Percentiles rank a stretch among this genome's conserved stretches.
These are phyloP conservation scores for Rhodamnia argentea DNA, from an alignment of 345 rosid genomes.

Conservation along the genomic window DNA sequence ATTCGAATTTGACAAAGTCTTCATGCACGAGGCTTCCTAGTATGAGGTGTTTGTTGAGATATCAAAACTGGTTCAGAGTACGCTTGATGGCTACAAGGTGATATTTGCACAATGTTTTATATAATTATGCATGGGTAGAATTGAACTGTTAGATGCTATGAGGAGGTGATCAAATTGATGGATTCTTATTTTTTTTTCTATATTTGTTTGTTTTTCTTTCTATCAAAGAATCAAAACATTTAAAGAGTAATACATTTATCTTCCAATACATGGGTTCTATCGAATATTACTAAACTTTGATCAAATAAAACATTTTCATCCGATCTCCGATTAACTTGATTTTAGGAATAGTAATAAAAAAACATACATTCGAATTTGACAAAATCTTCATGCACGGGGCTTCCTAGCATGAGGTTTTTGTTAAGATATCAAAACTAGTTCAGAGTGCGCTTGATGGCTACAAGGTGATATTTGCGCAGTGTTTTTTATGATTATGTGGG, in stretches of 20 bases:
- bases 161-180: no score
- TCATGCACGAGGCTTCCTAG: slow-evolving; percentile 67
- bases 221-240: no score
- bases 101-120: neutral
- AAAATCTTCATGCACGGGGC: no score
- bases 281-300: no score
- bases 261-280: no score
- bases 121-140: neutral
- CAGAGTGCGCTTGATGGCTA: slow-evolving; percentile 92
- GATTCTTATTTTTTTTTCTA: no score
- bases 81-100: slow-evolving; percentile 92
- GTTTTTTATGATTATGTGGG: neutral
- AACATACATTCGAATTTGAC: no score
- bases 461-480: slow-evolving; percentile 32
- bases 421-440: slow-evolving; percentile 43
- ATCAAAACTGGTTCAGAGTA: slow-evolving; percentile 84
- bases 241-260: no score
- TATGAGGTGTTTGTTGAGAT: slow-evolving; percentile 78
- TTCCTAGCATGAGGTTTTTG: slow-evolving; percentile 71
- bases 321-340: no score
- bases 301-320: no score
- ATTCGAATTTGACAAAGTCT: slow-evolving; percentile 87
- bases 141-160: neutral
- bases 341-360: no score
- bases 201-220: no score